phyloP scores from a whole-genome alignment of 768 basidiomycete species.

The Russula griseocarnosa region DNA sequence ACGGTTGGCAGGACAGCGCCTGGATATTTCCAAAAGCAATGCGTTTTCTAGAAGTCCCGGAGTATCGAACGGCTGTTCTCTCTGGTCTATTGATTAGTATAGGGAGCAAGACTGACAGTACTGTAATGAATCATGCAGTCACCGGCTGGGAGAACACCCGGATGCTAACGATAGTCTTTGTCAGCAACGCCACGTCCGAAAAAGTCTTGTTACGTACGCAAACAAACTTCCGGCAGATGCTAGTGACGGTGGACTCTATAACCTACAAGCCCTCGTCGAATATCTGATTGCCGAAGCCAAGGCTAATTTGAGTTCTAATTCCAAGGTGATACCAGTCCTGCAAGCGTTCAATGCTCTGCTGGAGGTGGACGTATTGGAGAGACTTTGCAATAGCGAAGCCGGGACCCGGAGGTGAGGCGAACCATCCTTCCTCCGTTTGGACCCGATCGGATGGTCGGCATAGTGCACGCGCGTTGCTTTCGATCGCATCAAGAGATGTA shows the following conservation, averaged over 20 bases:
- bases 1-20: slow-evolving; percentile 63
- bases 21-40: slow-evolving; percentile 76
- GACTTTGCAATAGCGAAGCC: slow-evolving; percentile 43
- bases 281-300: slow-evolving; percentile 58
- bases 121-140: slow-evolving; percentile 48
- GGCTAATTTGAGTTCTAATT: slow-evolving; percentile 56
- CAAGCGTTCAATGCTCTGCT: slow-evolving; percentile 71
- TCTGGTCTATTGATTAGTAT: slow-evolving; percentile 74
- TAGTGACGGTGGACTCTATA: slow-evolving; percentile 38
- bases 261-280: slow-evolving; percentile 47
- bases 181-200: slow-evolving; percentile 66
- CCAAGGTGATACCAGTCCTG: slow-evolving; percentile 75
- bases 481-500: slow-evolving; percentile 58
- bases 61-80: slow-evolving; percentile 61
- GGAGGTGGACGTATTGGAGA: slow-evolving; percentile 58
- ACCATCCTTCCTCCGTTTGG: background rate
- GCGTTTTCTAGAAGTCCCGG: slow-evolving; percentile 54
- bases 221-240: slow-evolving; percentile 44
- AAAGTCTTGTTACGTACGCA: slow-evolving; percentile 57
- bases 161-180: slow-evolving; percentile 28
- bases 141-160: slow-evolving; percentile 15
- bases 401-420: slow-evolving; percentile 53
- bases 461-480: slow-evolving; percentile 54
- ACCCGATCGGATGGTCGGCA: background rate
- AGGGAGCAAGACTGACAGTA: slow-evolving; percentile 80